phyloP scores from a whole-genome alignment of 2,329 filamentous ascomycete species.

The Nigrograna mackinnonii region DNA sequence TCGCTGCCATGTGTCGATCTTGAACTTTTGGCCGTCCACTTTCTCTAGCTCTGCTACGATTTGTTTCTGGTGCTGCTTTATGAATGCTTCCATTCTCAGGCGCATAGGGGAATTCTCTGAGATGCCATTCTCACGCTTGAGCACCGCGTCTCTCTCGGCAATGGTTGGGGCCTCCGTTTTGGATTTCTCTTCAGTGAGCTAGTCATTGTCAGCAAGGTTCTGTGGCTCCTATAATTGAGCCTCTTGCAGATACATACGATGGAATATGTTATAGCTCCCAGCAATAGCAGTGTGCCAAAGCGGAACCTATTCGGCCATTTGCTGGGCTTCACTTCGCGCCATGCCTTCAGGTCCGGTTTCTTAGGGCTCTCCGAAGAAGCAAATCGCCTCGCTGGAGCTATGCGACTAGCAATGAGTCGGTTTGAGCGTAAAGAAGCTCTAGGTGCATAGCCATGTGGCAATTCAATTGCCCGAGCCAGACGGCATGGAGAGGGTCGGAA shows the following conservation, averaged over 20 bases:
- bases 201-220: conserved; percentile 1
- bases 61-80: conserved; percentile 86
- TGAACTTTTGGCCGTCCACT: conserved; percentile 82
- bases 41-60: conserved; percentile 84
- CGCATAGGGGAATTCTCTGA: conserved; percentile 88
- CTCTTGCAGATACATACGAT: conserved; percentile 51
- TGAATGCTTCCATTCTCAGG: conserved; percentile 94
- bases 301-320: conserved; percentile 46
- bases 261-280: conserved; percentile 60
- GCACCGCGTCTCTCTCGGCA: conserved; percentile 80
- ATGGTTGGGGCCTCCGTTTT: conserved; percentile 68
- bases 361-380: conserved; percentile 14
- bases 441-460: conserved; percentile 26
- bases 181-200: conserved; percentile 42
- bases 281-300: conserved; percentile 52
- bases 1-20: conserved; percentile 82
- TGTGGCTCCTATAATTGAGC: neutral
- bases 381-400: conserved; percentile 14
- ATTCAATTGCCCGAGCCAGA: conserved; percentile 28
- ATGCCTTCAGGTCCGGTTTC: conserved; percentile 32
- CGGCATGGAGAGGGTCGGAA: conserved; percentile 25
- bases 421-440: conserved; percentile 21
- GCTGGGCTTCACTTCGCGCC: conserved; percentile 38
- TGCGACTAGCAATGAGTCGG: conserved; percentile 7
- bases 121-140: conserved; percentile 77